phyloP scores from a whole-genome alignment of 2,329 filamentous ascomycete species.

The Chalaropsis thielavioides region DNA sequence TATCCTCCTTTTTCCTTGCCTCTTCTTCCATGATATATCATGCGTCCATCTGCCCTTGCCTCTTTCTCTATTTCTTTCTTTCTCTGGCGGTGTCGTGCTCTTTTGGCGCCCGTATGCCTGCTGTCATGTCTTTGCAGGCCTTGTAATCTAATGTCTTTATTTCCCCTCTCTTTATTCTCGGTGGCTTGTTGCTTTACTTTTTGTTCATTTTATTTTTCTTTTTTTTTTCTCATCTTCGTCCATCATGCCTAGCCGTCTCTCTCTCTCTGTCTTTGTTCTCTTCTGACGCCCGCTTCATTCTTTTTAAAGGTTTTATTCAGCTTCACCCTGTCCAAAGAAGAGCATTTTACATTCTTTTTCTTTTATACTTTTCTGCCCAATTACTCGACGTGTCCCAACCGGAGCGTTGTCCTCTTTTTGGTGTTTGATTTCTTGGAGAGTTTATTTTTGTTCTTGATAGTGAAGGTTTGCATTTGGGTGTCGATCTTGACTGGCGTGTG shows the following conservation, averaged over 20 bases:
- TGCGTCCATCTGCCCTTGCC: not conserved
- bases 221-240: not conserved
- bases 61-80: not conserved
- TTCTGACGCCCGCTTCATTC: constrained; percentile 13
- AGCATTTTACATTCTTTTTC: not conserved
- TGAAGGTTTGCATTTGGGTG: not conserved
- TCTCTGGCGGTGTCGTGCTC: not conserved
- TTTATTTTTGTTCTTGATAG: constrained; percentile 3
- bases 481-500: not conserved
- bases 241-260: not conserved
- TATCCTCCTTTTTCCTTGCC: not conserved
- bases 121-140: not conserved
- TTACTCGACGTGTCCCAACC: not conserved
- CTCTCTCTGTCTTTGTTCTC: constrained; percentile 7
- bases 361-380: not conserved
- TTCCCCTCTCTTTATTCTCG: not conserved
- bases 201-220: not conserved
- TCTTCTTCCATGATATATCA: not conserved
- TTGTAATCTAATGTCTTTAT: constrained; percentile 4
- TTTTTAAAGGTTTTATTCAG: constrained; percentile 7
- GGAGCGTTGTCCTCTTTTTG: not conserved
- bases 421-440: constrained; percentile 3
- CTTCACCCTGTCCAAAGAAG: not conserved
- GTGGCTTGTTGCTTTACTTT: not conserved
- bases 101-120: not conserved